A percentile compares a stretch with the other conserved stretches of the same genome.
phyloP scores from a whole-genome alignment of 768 basidiomycete genomes.

The Hypsizygus marmoreus region DNA sequence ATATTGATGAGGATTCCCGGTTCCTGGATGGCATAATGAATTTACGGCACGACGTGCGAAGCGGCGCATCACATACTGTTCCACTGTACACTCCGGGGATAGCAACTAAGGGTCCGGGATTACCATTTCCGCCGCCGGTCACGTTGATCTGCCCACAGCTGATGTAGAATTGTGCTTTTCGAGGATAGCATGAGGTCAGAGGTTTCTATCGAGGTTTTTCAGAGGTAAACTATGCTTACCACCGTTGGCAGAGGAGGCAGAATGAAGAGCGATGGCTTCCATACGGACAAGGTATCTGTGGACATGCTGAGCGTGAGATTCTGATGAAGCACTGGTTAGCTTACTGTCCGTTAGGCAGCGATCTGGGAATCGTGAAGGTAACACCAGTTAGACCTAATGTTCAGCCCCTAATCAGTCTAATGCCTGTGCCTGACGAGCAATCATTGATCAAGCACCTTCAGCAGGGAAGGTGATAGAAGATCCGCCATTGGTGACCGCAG shows the following conservation, averaged over 20 bases:
- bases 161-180: constrained; percentile 21
- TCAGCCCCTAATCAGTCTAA: not conserved
- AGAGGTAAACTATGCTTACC: constrained; percentile 1
- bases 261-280: constrained; percentile 15
- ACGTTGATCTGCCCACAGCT: constrained; percentile 22
- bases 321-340: not conserved
- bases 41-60: not conserved
- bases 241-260: constrained; percentile 9
- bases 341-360: constrained; percentile 17
- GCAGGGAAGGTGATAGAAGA: constrained; percentile 39
- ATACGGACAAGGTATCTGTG: constrained; percentile 14
- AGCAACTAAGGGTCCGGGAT: constrained; percentile 16
- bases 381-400: constrained; percentile 17
- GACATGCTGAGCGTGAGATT: not conserved
- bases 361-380: constrained; percentile 11
- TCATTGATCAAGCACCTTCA: constrained; percentile 23
- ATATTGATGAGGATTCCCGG: constrained; percentile 14
- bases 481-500: constrained; percentile 43
- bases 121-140: constrained; percentile 20
- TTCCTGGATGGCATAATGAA: constrained; percentile 5
- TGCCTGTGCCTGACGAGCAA: constrained; percentile 2
- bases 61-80: not conserved
- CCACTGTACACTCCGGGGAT: constrained; percentile 20
- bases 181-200: not conserved
- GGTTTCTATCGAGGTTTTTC: not conserved